Evolutionary conservation across 331 rosid genomes (phyloP), one percentile per base, ranked within the genome.

Genomic region (Arachis monticola): DNA sequence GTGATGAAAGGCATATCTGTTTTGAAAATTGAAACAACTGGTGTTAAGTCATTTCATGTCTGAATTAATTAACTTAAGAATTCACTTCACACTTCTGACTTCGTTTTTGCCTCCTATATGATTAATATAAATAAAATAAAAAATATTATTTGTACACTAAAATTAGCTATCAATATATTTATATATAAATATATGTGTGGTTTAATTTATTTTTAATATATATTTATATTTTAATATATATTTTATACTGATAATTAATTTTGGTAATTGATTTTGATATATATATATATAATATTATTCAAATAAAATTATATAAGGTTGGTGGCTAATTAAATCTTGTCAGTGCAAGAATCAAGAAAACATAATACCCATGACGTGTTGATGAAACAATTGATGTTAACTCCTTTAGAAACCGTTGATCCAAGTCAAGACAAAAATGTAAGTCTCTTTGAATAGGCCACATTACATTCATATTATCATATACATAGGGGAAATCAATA

Each of bases 401-500:
- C 60, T 14, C 60, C 60, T 14, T 55, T 14, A 2, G 11, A 13
- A 55, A 55, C 31, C 10, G 31, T 55, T 65, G 31, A 41, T 41
- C 14, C 31, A 1, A 44, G 53, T 35, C 14, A 11, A 55, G n/a
- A 40, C 11, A 8, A 3, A 3, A 8, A 7, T 40, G 46, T 3
- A 13, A 55, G n/a, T 40, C 64, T 60, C 12, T 55, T 9, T 35
- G 17, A 69, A 53, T 53, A 9, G 67, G 46, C 35, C 68, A 63
- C 38, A 63, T 38, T 27, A 27, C 30, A 27, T 27, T 27, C 30
- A 27, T 22, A 22, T 22, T 22, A 22, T 22, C 27, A 22, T 27
- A 27, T 27, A 27, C 30, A 27, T 27, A 3, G 50, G 67, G 40
- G 10, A 32, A 60, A 27, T 27, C 30, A 27, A 27, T 27, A 27